phyloP scores from a whole-genome alignment of 2,329 filamentous ascomycete genomes.

The Exophiala dermatitidis region DNA sequence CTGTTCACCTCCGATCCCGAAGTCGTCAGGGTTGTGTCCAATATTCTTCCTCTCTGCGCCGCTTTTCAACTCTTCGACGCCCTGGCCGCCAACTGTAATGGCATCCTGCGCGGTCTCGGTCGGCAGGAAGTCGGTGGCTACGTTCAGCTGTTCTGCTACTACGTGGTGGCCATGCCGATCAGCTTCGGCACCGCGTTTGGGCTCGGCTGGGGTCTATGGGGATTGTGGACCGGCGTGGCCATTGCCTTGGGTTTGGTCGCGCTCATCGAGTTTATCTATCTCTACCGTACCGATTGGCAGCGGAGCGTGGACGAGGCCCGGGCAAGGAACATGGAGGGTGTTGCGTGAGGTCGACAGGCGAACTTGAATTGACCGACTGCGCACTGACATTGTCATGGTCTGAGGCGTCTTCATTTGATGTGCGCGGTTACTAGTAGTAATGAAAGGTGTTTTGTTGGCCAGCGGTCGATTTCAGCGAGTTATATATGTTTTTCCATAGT shows the following conservation, averaged over 20 bases:
- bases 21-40: conserved; percentile 61
- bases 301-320: conserved; percentile 55
- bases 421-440: too few species aligned
- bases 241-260: conserved; percentile 59
- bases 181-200: conserved; percentile 73
- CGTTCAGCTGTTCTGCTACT: conserved; percentile 79
- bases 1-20: conserved; percentile 70
- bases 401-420: too few species aligned
- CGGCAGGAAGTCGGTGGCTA: conserved; percentile 86
- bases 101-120: conserved; percentile 77
- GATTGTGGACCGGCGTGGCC: conserved; percentile 73
- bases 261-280: conserved; percentile 50
- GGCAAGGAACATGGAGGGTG: conserved; percentile 45
- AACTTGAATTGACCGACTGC: background rate
- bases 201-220: conserved; percentile 66
- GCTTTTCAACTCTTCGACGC: conserved; percentile 88
- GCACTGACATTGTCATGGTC: background rate
- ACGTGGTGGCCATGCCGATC: conserved; percentile 75
- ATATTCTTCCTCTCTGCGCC: conserved; percentile 70
- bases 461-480: too few species aligned
- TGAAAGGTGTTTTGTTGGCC: too few species aligned
- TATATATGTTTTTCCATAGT: too few species aligned
- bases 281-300: conserved; percentile 50
- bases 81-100: conserved; percentile 70
- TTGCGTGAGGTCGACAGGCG: background rate